These are phyloP conservation scores for Podaxis sp. DNA, from an alignment of 768 basidiomycete genomes.

Conservation along the genomic window DNA sequence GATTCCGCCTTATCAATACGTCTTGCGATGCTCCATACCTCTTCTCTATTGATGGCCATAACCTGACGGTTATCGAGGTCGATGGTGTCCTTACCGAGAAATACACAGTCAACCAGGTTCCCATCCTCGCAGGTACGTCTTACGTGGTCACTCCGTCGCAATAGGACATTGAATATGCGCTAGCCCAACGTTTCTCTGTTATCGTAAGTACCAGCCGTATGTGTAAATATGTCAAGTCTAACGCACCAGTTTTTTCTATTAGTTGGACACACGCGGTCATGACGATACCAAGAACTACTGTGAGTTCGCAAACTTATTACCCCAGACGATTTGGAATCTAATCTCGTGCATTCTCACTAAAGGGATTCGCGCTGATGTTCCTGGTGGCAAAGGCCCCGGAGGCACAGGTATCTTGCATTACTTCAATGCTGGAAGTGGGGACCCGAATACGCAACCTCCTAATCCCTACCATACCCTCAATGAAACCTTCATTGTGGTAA, in stretches of 20 bases:
- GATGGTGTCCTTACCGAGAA: slow-evolving; percentile 30
- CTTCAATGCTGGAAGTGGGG: not conserved
- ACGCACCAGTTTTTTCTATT: not conserved
- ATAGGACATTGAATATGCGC: not conserved
- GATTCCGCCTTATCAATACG: slow-evolving; percentile 43
- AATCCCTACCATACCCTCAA: not conserved
- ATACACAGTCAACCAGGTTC: not conserved
- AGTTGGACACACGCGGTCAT: not conserved
- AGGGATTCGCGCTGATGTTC: not conserved
- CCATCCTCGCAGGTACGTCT: not conserved
- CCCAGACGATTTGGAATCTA: not conserved
- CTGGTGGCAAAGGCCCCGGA: not conserved
- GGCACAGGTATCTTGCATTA: not conserved
- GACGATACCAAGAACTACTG: not conserved
- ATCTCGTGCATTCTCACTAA: not conserved
- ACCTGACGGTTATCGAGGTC: slow-evolving; percentile 44
- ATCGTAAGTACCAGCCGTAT: not conserved
- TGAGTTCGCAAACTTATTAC: not conserved
- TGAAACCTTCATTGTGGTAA: not conserved
- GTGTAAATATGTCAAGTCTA: too few species aligned
- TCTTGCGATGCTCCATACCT: slow-evolving; percentile 39
- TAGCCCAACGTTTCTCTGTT: not conserved
- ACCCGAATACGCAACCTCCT: not conserved
- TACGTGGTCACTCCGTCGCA: not conserved
- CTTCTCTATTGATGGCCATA: slow-evolving; percentile 44